A percentile compares a stretch with the other conserved stretches of the same genome.
phyloP scores from a whole-genome alignment of 208 protist genomes.

The Tritrichomonas foetus region DNA sequence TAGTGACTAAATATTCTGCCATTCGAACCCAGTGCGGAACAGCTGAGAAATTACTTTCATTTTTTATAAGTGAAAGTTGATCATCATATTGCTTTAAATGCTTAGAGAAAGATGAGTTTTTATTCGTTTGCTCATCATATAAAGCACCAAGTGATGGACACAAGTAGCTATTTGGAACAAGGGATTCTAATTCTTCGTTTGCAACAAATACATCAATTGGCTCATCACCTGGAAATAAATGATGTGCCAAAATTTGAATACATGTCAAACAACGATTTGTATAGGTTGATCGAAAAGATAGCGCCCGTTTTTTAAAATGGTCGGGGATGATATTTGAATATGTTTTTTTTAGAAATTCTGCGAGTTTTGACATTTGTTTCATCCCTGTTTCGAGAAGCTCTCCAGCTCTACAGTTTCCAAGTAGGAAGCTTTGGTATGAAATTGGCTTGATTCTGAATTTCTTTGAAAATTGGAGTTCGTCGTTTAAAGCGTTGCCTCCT shows the following conservation, averaged over 20 bases:
- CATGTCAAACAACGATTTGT: neutral
- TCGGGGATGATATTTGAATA: neutral
- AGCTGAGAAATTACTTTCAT: neutral
- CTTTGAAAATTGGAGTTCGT: neutral
- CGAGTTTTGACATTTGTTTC: neutral
- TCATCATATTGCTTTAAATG: neutral
- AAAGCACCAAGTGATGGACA: neutral
- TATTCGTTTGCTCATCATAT: too few relatives aligned
- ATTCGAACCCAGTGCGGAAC: neutral
- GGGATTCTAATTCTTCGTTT: slow-evolving; percentile 35
- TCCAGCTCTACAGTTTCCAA: neutral
- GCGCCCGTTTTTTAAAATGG: neutral
- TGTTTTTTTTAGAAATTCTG: neutral
- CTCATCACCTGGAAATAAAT: neutral
- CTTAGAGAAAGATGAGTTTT: neutral
- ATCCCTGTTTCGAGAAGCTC: neutral
- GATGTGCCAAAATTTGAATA: neutral
- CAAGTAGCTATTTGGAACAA: slow-evolving; percentile 19
- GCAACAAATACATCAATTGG: slow-evolving; percentile 7
- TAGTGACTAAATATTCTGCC: neutral
- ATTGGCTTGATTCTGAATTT: neutral
- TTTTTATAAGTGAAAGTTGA: neutral
- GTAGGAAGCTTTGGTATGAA: neutral
- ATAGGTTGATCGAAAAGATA: slow-evolving; percentile 22
- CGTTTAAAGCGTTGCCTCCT: neutral